These are phyloP conservation scores for Chamaecrista fasciculata DNA, from an alignment of 306 rosid species.

Conservation along the genomic window DNA sequence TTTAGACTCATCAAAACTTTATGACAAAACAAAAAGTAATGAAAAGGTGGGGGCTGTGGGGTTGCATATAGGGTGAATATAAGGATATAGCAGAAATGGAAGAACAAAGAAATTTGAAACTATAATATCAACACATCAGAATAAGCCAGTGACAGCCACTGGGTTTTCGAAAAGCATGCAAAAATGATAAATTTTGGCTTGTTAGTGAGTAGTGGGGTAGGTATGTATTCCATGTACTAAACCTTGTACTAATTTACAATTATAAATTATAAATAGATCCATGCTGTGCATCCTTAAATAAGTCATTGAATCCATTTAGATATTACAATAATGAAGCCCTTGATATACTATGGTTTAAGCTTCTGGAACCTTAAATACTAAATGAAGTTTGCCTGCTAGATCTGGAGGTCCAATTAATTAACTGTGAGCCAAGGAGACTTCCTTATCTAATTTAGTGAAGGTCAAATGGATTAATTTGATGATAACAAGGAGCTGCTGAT, in stretches of 20 bases:
- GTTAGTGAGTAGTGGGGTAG: no score
- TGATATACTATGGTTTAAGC: background rate
- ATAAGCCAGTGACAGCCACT: background rate
- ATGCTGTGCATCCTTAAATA: no score
- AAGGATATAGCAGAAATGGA: background rate
- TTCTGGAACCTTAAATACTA: background rate
- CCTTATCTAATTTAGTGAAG: background rate
- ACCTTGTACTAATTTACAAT: no score
- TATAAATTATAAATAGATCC: no score
- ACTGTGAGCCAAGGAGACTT: background rate
- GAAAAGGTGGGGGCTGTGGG: background rate
- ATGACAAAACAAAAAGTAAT: background rate
- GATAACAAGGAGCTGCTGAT: background rate
- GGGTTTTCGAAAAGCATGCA: background rate
- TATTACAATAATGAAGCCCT: background rate
- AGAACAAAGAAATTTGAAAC: background rate
- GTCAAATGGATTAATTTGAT: background rate
- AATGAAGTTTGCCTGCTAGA: background rate
- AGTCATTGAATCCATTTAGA: no score
- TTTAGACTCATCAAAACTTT: background rate
- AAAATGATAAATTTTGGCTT: background rate
- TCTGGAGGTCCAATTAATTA: background rate
- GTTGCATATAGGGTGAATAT: conserved; percentile 1
- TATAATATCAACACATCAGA: background rate
- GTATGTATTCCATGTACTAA: no score